Percentiles rank a stretch among this genome's conserved stretches.
Evolutionary conservation across 345 rosid species (phyloP).

Genomic region (Turnera subulata): DNA sequence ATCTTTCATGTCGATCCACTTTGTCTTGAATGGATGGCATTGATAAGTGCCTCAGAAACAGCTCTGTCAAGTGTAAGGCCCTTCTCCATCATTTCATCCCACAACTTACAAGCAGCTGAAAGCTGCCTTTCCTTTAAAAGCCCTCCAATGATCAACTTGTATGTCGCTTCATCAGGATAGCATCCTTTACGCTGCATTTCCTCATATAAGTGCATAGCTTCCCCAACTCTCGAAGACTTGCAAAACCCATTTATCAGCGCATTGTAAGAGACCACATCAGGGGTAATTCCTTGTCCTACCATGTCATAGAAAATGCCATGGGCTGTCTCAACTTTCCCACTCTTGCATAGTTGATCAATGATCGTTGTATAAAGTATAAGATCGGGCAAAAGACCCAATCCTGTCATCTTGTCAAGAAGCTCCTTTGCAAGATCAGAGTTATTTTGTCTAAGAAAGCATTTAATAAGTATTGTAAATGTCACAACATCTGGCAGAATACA

Average conservation of each 20-base stretch:
- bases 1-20: conserved; percentile 25
- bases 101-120: conserved; percentile 60
- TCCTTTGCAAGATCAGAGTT: conserved; percentile 50
- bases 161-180: conserved; percentile 78
- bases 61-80: conserved; percentile 86
- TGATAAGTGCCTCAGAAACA: conserved; percentile 60
- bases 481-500: conserved; percentile 66
- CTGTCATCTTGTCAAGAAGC: conserved; percentile 68
- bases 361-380: conserved; percentile 73
- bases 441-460: conserved; percentile 63
- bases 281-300: conserved; percentile 62
- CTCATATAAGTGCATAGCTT: conserved; percentile 58
- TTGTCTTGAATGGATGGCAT: conserved; percentile 38
- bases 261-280: conserved; percentile 75
- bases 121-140: conserved; percentile 60
- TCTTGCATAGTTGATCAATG: conserved; percentile 71
- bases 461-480: conserved; percentile 70
- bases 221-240: conserved; percentile 50
- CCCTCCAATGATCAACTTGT: conserved; percentile 75
- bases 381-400: conserved; percentile 59
- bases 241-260: conserved; percentile 79
- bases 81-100: conserved; percentile 99
- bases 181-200: conserved; percentile 65
- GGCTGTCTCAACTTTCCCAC: conserved; percentile 64
- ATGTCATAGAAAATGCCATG: conserved; percentile 58